These are phyloP conservation scores for Sicyos baderoa DNA, from an alignment of 306 rosid genomes.

Conservation along the genomic window DNA sequence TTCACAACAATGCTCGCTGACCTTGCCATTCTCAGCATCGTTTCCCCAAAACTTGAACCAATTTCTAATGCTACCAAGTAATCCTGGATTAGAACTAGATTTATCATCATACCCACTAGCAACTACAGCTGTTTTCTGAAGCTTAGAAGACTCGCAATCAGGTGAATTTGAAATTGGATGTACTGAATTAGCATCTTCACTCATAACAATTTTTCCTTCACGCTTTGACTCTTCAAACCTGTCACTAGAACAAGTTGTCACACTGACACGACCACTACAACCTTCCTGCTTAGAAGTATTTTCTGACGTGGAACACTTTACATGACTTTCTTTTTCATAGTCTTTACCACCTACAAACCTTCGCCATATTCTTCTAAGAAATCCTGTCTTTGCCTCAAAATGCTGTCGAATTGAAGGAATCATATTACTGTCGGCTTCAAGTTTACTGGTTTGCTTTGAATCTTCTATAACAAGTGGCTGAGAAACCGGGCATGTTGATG, in stretches of 20 bases:
- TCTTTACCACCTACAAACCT: conserved; percentile 24
- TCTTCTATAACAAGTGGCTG: conserved; percentile 9
- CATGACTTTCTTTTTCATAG: conserved; percentile 26
- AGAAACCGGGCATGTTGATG: conserved; percentile 21
- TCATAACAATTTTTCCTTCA: no score
- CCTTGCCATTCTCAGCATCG: conserved; percentile 19
- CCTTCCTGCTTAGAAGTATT: conserved; percentile 27
- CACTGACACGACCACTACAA: background rate
- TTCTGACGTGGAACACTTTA: conserved; percentile 24
- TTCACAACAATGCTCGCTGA: conserved; percentile 27
- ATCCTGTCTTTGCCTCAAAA: conserved; percentile 27
- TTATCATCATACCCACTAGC: conserved; percentile 21
- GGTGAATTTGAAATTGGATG: conserved; percentile 23
- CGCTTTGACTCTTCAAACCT: conserved; percentile 23
- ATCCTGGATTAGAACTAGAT: conserved; percentile 24
- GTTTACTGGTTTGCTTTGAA: conserved; percentile 17
- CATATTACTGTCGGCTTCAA: conserved; percentile 22
- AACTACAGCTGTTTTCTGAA: background rate
- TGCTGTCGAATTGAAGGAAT: conserved; percentile 13
- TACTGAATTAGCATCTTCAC: conserved; percentile 34
- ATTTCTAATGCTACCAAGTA: conserved; percentile 33
- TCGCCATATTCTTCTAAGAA: conserved; percentile 33
- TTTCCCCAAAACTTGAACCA: conserved; percentile 43
- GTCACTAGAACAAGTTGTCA: conserved; percentile 7
- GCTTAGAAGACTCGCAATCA: no score